These are phyloP conservation scores for Arthroderma sp. DNA, from an alignment of 2,329 filamentous ascomycete species.

Conservation along the genomic window DNA sequence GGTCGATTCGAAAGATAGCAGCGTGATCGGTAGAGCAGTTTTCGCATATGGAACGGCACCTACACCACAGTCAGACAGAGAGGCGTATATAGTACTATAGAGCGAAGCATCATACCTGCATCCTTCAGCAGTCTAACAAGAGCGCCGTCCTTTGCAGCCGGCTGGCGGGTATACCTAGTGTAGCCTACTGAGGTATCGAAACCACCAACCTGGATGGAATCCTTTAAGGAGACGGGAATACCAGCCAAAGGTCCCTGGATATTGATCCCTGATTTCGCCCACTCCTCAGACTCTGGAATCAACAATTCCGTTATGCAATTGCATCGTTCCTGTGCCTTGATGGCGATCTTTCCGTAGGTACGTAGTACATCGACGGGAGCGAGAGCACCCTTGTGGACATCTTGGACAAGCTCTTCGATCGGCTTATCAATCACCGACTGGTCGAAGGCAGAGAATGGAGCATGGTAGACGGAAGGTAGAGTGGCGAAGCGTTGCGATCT, in stretches of 20 bases:
- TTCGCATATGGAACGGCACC: conserved; percentile 85
- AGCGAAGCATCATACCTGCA: conserved; percentile 40
- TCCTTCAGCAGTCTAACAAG: conserved; percentile 70
- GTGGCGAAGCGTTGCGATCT: conserved; percentile 56
- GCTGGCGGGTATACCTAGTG: conserved; percentile 58
- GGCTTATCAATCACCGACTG: conserved; percentile 56
- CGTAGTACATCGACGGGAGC: conserved; percentile 62
- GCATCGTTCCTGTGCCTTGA: conserved; percentile 72
- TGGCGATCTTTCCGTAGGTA: conserved; percentile 74
- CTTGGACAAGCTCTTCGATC: conserved; percentile 64
- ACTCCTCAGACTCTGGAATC: conserved; percentile 63
- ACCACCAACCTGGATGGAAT: conserved; percentile 61
- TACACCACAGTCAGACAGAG: conserved; percentile 15
- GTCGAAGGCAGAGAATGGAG: conserved; percentile 52
- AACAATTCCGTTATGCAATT: conserved; percentile 86
- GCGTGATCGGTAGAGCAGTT: conserved; percentile 76
- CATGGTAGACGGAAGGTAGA: conserved; percentile 54
- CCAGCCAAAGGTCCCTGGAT: conserved; percentile 72
- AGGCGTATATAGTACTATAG: not conserved
- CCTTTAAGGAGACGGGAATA: conserved; percentile 77
- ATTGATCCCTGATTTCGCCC: conserved; percentile 53
- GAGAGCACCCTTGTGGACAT: conserved; percentile 58
- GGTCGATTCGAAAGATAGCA: conserved; percentile 74
- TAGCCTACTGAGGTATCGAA: conserved; percentile 78
- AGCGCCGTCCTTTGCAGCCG: conserved; percentile 53